These are phyloP conservation scores for Pestalotiopsis sp. DNA, from an alignment of 2,329 filamentous ascomycete genomes.

Conservation along the genomic window DNA sequence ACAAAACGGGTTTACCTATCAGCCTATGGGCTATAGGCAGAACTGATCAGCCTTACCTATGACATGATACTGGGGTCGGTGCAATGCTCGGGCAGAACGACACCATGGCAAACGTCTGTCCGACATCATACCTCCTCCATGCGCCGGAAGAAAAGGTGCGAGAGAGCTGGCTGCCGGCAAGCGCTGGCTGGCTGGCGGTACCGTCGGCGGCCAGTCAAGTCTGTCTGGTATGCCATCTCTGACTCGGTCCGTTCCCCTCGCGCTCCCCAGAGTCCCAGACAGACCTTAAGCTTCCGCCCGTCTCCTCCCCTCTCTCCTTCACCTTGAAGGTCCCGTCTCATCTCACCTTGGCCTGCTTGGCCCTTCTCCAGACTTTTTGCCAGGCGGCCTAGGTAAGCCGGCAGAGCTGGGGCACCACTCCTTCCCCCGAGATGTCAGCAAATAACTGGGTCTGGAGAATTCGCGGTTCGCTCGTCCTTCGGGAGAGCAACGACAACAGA, in stretches of 20 bases:
- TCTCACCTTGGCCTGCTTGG: not conserved
- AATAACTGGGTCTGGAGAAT: not conserved
- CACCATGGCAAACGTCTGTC: not conserved
- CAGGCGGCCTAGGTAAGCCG: not conserved
- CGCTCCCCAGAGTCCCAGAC: not conserved
- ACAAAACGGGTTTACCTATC: not conserved
- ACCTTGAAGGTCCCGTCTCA: not conserved
- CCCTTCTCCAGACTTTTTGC: not conserved
- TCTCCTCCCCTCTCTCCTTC: not conserved
- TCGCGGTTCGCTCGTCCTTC: not conserved
- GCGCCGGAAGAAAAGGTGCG: not conserved
- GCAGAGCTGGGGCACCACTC: not conserved
- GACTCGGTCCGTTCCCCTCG: not conserved
- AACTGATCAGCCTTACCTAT: conserved; percentile 8
- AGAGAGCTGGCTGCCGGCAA: not conserved
- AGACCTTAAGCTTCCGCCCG: not conserved
- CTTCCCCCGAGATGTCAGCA: not conserved
- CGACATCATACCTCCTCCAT: conserved; percentile 1
- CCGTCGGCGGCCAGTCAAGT: not conserved
- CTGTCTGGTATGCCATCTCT: not conserved
- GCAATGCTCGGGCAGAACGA: conserved; percentile 1
- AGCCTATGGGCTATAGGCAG: not conserved
- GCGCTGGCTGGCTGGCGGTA: not conserved
- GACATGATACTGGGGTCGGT: conserved; percentile 3
- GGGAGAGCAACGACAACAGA: not conserved